Conservation (phyloP, 805 yeast genomes). For the Candida alai region DNA sequence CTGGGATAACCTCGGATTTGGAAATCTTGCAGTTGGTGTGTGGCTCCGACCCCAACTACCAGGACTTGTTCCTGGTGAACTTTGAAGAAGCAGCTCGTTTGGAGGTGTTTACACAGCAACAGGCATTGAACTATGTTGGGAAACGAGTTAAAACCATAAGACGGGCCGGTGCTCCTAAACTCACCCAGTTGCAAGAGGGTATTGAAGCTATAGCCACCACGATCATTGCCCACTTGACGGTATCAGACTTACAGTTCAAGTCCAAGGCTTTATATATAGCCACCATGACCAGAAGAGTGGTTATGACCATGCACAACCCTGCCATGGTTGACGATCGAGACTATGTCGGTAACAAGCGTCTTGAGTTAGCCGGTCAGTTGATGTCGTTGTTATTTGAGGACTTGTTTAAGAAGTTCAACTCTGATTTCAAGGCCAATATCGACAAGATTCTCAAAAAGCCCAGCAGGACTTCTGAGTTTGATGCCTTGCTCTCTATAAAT, state of each 20-base stretch:
- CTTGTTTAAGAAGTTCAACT: slow-evolving; percentile 92
- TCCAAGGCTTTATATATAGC: slow-evolving; percentile 94
- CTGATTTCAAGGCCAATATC: slow-evolving; percentile 89
- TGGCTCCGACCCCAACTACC: slow-evolving; percentile 83
- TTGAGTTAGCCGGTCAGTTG: slow-evolving; percentile 95
- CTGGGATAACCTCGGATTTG: slow-evolving; percentile 87
- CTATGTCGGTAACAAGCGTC: slow-evolving; percentile 95
- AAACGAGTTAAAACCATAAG: slow-evolving; percentile 88
- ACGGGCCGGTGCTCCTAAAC: slow-evolving; percentile 77
- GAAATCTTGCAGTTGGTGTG: slow-evolving; percentile 94
- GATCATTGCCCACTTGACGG: slow-evolving; percentile 90
- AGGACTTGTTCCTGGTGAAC: slow-evolving; percentile 87
- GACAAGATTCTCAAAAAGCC: slow-evolving; percentile 94
- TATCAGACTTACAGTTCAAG: slow-evolving; percentile 77
- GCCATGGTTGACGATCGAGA: slow-evolving; percentile 97
- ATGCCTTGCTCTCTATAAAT: slow-evolving; percentile 83
- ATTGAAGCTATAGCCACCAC: slow-evolving; percentile 95
- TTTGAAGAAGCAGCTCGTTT: slow-evolving; percentile 89
- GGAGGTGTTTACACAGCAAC: slow-evolving; percentile 86
- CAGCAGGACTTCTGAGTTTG: slow-evolving; percentile 90
- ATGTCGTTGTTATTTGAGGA: slow-evolving; percentile 95
- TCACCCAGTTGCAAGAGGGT: slow-evolving; percentile 86
- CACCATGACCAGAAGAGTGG: slow-evolving; percentile 92
- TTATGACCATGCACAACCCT: slow-evolving; percentile 93
- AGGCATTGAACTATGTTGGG: slow-evolving; percentile 90